phyloP scores from a whole-genome alignment of 805 yeast genomes.

The Torulaspora gathmanii region DNA sequence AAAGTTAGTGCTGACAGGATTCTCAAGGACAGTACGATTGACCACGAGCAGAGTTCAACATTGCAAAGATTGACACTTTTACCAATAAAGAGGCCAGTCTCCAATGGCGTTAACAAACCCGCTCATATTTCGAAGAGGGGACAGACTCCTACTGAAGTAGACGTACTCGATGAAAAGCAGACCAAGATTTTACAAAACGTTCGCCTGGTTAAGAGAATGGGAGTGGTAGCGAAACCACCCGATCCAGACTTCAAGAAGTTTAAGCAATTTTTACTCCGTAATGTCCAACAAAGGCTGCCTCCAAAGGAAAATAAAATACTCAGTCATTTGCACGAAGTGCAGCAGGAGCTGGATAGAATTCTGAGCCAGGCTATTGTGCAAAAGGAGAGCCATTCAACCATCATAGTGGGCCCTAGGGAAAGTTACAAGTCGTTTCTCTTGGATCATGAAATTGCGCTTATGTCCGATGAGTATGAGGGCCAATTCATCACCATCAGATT shows the following conservation, averaged over 20 bases:
- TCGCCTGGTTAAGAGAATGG: constrained; percentile 9
- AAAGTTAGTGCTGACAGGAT: constrained; percentile 24
- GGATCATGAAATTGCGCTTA: constrained; percentile 47
- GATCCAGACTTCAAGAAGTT: constrained; percentile 20
- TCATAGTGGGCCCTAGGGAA: constrained; percentile 75
- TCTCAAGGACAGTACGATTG: constrained; percentile 24
- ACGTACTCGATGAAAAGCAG: background rate
- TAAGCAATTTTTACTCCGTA: constrained; percentile 21
- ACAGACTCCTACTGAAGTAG: background rate
- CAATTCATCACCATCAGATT: constrained; percentile 60
- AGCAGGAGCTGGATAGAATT: constrained; percentile 49
- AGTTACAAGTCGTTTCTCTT: constrained; percentile 70
- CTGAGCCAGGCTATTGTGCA: constrained; percentile 60
- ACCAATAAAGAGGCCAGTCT: constrained; percentile 14
- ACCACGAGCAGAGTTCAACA: constrained; percentile 18
- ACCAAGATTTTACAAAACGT: constrained; percentile 11
- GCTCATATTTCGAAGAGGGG: background rate
- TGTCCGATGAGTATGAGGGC: constrained; percentile 40
- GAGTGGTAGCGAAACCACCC: constrained; percentile 4
- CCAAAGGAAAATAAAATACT: constrained; percentile 19
- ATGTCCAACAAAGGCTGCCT: constrained; percentile 23
- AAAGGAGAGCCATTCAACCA: constrained; percentile 74
- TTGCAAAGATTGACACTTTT: constrained; percentile 19
- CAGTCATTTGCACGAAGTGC: constrained; percentile 20
- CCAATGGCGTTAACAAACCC: constrained; percentile 1